Conservation (phyloP, 2,329 filamentous ascomycete genomes). For the Microdochium bolleyi region DNA sequence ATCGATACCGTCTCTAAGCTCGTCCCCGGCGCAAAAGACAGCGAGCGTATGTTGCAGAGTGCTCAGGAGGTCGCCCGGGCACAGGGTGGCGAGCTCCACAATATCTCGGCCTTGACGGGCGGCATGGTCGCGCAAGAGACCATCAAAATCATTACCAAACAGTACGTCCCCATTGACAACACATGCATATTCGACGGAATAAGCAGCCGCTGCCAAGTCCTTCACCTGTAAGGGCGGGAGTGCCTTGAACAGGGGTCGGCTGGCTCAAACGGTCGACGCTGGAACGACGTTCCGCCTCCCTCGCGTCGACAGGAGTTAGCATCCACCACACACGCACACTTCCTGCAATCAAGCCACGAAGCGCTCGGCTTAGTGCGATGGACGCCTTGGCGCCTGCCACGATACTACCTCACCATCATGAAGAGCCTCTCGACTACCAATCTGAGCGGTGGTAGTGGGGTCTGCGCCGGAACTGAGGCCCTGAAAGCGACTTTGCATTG, state of each 20-base stretch:
- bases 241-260: not conserved
- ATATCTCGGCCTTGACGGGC: conserved; percentile 78
- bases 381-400: not conserved
- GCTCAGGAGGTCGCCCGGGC: conserved; percentile 67
- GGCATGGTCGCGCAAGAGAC: conserved; percentile 96
- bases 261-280: not conserved
- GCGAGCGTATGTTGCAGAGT: conserved; percentile 42
- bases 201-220: conserved; percentile 50
- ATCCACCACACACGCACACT: not conserved
- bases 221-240: conserved; percentile 35
- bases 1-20: conserved; percentile 33
- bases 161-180: conserved; percentile 65
- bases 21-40: conserved; percentile 37
- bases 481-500: not conserved
- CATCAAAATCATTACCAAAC: conserved; percentile 77
- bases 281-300: not conserved
- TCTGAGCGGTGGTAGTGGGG: not conserved
- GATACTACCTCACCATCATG: not conserved
- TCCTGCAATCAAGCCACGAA: not conserved
- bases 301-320: not conserved
- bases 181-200: conserved; percentile 66
- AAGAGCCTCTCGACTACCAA: not conserved
- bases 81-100: conserved; percentile 81
- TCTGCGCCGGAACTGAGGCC: not conserved
- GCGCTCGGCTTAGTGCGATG: not conserved